Percentiles rank a stretch among this genome's conserved stretches.
Evolutionary conservation across 2,329 filamentous ascomycete genomes (phyloP).

Genomic region (Pseudogymnoascus sp.): DNA sequence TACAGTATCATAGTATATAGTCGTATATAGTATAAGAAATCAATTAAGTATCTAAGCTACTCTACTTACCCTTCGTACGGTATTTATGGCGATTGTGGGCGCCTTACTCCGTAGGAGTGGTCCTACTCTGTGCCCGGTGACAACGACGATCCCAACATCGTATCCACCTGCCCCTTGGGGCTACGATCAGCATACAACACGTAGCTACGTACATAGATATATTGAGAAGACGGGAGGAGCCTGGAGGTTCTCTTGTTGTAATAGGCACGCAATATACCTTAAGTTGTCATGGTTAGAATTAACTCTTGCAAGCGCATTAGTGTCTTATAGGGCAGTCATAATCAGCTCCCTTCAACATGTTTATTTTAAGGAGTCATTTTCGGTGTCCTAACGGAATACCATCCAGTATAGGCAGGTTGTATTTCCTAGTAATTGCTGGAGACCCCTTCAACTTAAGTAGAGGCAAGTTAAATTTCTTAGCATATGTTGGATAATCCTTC

Average conservation of each 20-base stretch:
- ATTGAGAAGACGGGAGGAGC: neutral
- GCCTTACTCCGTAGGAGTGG: too few relatives aligned
- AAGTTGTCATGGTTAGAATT: neutral
- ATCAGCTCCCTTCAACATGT: neutral
- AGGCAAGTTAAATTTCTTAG: neutral
- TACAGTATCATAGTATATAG: too few relatives aligned
- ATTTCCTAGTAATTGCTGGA: neutral
- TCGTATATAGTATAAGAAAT: too few relatives aligned
- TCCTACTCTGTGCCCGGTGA: neutral
- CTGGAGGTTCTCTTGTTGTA: neutral
- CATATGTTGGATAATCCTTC: neutral
- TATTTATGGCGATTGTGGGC: too few relatives aligned
- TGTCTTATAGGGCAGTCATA: neutral
- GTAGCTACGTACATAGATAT: neutral
- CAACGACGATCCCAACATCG: neutral
- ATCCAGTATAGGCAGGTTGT: neutral
- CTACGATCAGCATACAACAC: neutral
- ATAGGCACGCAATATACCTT: neutral
- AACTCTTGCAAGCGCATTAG: neutral
- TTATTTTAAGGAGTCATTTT: neutral
- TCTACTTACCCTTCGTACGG: too few relatives aligned
- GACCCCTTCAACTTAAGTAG: neutral
- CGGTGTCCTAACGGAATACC: neutral
- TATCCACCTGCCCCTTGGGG: neutral
- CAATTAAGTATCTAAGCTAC: too few relatives aligned